Base-by-base conservation (phyloP, 1,139 yeast species). In the Yamadazyma spencermartinsiae region DNA sequence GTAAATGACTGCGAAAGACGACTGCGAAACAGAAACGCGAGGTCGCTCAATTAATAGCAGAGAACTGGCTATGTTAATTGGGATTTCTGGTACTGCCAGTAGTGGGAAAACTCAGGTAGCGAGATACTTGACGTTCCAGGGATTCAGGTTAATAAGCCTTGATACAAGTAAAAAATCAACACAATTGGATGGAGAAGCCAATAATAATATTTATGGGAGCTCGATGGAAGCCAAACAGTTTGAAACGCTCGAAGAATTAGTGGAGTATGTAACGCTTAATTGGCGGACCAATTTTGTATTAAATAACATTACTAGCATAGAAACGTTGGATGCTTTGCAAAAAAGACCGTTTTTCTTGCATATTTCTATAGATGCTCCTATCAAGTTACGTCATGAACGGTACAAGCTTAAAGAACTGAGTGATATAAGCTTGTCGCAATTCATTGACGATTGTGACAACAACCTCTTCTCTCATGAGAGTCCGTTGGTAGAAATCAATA, bases 331-430 rank as follows among this genome's bases (percentile, higher is more conserved):
- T 1, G 63, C 62, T 13, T 63, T 89, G 6, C 66, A 75, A 34
- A 82, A 84, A 47, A 67, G 97, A 42, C 98, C 98, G 0, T 92
- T 88, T 56, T 88, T 90, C 54, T 70, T 89, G 21, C 95, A 89
- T 51, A 56, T 92, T 3, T 75, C 88, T 7, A 71, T 89, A 2
- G 96, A 88, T 54, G 89, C 96, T 0, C 87, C 96, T 0, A 45
- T 84, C 11, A 51, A 56, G 15, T 50, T 77, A 18, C 69, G 96
- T 38, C 74, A 70, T 54, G 58, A 67, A 31, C 63, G 94, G 34
- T 74, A 66, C 51, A 47, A 51, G 18, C 38, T 50, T 17, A 61
- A 60, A 34, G 40, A 57, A 36, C 46, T 52, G 9, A 38, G 43
- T 2, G 40, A 38, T 2, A 35, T 51, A 30, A 34, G 61, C 12